A percentile compares a stretch with the other conserved stretches of the same genome.
phyloP scores from a whole-genome alignment of 768 basidiomycete species.

The Termitomyces sp. region DNA sequence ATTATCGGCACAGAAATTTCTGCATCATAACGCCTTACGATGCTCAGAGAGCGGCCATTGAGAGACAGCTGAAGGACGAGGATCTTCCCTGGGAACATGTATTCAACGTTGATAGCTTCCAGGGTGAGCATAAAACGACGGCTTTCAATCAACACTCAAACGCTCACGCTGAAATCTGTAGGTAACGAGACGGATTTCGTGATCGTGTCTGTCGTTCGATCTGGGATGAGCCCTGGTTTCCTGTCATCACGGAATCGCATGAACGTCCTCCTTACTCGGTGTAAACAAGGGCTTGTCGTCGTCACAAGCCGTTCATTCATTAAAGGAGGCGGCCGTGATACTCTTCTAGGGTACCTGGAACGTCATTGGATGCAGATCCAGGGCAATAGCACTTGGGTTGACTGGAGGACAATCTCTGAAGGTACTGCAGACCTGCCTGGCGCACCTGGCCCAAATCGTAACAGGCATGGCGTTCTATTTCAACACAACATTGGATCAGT shows the following conservation, averaged over 20 bases:
- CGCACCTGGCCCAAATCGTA: slow-evolving; percentile 18
- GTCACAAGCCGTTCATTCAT: slow-evolving; percentile 45
- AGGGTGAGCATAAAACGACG: slow-evolving; percentile 33
- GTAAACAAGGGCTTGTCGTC: slow-evolving; percentile 44
- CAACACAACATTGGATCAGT: neutral
- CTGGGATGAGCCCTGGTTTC: slow-evolving; percentile 41
- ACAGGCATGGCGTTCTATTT: neutral
- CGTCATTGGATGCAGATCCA: slow-evolving; percentile 22
- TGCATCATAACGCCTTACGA: slow-evolving; percentile 57
- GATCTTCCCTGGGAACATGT: slow-evolving; percentile 40
- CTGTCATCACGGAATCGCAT: slow-evolving; percentile 41
- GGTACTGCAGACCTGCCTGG: slow-evolving; percentile 32
- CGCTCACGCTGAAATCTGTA: slow-evolving; percentile 15
- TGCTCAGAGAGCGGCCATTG: slow-evolving; percentile 45
- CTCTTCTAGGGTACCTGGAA: slow-evolving; percentile 42
- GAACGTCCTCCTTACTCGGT: slow-evolving; percentile 56
- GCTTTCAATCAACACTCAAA: neutral
- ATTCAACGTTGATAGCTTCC: slow-evolving; percentile 57
- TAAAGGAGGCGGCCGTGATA: slow-evolving; percentile 27
- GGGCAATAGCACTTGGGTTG: slow-evolving; percentile 27
- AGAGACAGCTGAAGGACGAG: slow-evolving; percentile 30
- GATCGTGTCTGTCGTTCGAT: slow-evolving; percentile 51
- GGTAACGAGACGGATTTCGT: slow-evolving; percentile 54
- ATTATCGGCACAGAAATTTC: slow-evolving; percentile 37
- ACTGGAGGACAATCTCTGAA: slow-evolving; percentile 28